Conservation (phyloP, 2,329 filamentous ascomycete species). For the Colletotrichum graminicola region DNA sequence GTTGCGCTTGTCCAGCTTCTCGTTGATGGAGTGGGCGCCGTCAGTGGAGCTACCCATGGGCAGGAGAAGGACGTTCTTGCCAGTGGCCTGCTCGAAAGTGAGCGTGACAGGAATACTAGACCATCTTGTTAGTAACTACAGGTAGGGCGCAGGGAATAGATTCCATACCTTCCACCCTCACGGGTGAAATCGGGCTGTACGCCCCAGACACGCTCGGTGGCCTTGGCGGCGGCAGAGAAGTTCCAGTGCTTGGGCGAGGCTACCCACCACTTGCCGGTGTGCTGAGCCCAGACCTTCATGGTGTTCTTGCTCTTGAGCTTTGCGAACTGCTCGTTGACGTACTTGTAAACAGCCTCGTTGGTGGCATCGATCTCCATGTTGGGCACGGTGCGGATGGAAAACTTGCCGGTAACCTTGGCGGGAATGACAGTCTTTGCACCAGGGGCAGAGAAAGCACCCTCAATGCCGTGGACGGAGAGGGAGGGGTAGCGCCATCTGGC, state of each 20-base stretch:
- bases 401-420: slow-evolving; percentile 97
- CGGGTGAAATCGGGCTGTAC: slow-evolving; percentile 95
- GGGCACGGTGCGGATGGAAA: slow-evolving; percentile 96
- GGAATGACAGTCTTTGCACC: slow-evolving; percentile 99
- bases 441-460: slow-evolving; percentile 92
- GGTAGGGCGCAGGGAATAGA: neutral
- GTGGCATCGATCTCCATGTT: slow-evolving; percentile 96
- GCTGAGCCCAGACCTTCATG: slow-evolving; percentile 82
- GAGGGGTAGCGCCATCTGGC: slow-evolving; percentile 95
- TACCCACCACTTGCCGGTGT: slow-evolving; percentile 99
- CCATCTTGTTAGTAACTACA: neutral
- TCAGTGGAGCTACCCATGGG: slow-evolving; percentile 99
- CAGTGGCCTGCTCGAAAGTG: slow-evolving; percentile 96
- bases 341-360: slow-evolving; percentile 85
- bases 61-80: slow-evolving; percentile 95
- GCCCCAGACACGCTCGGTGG: slow-evolving; percentile 94
- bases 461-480: slow-evolving; percentile 92
- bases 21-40: slow-evolving; percentile 96
- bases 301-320: slow-evolving; percentile 94
- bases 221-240: slow-evolving; percentile 93
- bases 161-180: slow-evolving; percentile 85
- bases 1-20: slow-evolving; percentile 96
- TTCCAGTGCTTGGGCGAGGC: slow-evolving; percentile 99
- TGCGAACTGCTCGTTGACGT: slow-evolving; percentile 86
- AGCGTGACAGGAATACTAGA: slow-evolving; percentile 92